A percentile compares a stretch with the other conserved stretches of the same genome.
Conservation (phyloP, 805 yeast genomes). For the Saccharomycopsis vini region DNA sequence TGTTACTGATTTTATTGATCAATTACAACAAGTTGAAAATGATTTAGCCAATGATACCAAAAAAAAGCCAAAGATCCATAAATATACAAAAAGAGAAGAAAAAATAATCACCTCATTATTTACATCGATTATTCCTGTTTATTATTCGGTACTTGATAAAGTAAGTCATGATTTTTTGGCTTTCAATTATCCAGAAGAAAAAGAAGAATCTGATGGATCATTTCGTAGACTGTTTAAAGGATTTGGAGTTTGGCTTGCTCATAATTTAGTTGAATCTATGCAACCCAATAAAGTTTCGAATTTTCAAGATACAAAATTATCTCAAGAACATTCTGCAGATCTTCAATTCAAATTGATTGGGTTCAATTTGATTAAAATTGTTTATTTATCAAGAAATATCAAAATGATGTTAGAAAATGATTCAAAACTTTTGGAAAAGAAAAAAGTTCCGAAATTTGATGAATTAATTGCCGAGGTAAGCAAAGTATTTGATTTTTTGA, state of each 20-base stretch:
- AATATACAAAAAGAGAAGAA: conserved; percentile 8
- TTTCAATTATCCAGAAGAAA: neutral
- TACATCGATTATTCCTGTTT: neutral
- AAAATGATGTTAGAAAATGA: neutral
- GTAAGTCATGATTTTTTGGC: neutral
- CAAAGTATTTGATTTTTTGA: no score
- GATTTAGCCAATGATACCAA: neutral
- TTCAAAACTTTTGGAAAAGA: neutral
- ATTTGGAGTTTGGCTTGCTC: no score
- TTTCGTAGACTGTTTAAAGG: no score
- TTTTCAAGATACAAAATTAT: neutral
- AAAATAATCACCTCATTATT: conserved; percentile 1
- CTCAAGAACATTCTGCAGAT: neutral
- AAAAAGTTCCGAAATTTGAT: neutral
- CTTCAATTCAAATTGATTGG: neutral
- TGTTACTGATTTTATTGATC: neutral
- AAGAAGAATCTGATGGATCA: neutral
- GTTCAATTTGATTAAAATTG: neutral
- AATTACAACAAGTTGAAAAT: neutral
- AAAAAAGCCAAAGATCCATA: conserved; percentile 2
- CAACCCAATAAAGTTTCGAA: neutral
- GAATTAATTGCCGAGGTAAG: no score
- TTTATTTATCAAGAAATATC: neutral
- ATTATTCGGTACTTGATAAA: neutral
- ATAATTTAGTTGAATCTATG: no score